phyloP scores from a whole-genome alignment of 2,329 filamentous ascomycete genomes.

The Fusarium musae region DNA sequence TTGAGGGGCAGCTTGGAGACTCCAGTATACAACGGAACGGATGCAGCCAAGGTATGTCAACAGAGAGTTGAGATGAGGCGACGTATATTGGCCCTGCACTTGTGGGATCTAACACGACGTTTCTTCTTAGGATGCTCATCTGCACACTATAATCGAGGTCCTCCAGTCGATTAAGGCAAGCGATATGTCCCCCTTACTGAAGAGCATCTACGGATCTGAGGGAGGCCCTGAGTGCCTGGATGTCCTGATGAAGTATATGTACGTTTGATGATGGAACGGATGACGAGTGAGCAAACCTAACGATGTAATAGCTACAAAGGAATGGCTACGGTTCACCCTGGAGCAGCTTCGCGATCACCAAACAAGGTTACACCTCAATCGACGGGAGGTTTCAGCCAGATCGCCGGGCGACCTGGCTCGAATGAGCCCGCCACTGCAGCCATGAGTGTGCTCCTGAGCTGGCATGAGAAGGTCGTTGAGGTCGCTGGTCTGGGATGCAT shows the following conservation, averaged over 20 bases:
- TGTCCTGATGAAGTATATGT: conserved; percentile 98
- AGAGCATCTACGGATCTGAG: conserved; percentile 79
- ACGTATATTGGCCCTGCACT: neutral
- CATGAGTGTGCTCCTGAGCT: conserved; percentile 97
- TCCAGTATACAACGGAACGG: conserved; percentile 76
- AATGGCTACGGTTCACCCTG: conserved; percentile 69
- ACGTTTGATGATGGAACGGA: conserved; percentile 52
- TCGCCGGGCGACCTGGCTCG: conserved; percentile 65
- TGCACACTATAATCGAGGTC: conserved; percentile 90
- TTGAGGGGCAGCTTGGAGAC: conserved; percentile 85
- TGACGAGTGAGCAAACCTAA: conserved; percentile 14
- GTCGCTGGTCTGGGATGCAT: conserved; percentile 92
- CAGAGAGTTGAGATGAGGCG: neutral
- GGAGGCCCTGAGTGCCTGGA: conserved; percentile 88
- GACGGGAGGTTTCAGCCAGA: conserved; percentile 86
- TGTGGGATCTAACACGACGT: conserved; percentile 2
- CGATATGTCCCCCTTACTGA: conserved; percentile 91
- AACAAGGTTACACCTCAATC: conserved; percentile 73
- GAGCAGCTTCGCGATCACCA: conserved; percentile 57
- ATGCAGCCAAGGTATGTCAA: conserved; percentile 64
- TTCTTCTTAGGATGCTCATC: conserved; percentile 76
- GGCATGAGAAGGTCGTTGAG: conserved; percentile 99
- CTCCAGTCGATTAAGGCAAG: conserved; percentile 95
- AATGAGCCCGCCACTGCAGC: conserved; percentile 81
- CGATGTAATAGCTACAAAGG: conserved; percentile 79